Conservation (phyloP, 208 protist genomes). For the Polymyxa betae region DNA sequence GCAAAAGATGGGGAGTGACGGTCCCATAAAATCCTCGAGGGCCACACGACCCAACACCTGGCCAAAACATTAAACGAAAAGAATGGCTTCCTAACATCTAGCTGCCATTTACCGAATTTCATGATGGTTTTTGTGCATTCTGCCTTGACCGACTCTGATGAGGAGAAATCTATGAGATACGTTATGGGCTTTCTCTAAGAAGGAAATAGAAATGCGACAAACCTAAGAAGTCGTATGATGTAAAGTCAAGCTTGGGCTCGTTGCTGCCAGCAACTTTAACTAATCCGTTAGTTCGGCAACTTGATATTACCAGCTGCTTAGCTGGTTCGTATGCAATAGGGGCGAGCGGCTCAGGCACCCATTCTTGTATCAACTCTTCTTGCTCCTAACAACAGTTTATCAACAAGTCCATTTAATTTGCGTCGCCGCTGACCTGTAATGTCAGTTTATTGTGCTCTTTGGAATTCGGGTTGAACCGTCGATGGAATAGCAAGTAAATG, state of each 20-base stretch:
- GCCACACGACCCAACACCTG: slow-evolving; percentile 61
- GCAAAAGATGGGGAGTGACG: slow-evolving; percentile 56
- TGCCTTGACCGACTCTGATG: neutral
- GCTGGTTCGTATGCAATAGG: neutral
- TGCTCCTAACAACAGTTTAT: neutral
- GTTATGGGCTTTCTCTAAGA: too few species aligned
- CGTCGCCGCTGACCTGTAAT: neutral
- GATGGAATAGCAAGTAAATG: neutral
- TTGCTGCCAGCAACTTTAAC: neutral
- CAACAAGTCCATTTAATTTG: neutral
- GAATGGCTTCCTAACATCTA: too few species aligned
- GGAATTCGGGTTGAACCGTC: slow-evolving; percentile 41
- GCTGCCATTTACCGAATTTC: neutral
- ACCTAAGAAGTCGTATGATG: slow-evolving; percentile 36
- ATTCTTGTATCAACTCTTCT: slow-evolving; percentile 6
- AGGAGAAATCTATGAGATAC: neutral
- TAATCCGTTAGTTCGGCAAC: neutral
- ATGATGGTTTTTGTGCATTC: slow-evolving; percentile 35
- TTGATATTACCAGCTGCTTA: neutral
- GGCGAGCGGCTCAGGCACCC: neutral
- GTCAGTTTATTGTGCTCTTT: slow-evolving; percentile 1
- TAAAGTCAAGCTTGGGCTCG: neutral
- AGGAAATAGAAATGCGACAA: neutral
- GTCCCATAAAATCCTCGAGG: slow-evolving; percentile 67
- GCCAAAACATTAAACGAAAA: neutral